A percentile compares a stretch with the other conserved stretches of the same genome.
Evolutionary conservation across 2,329 filamentous ascomycete genomes (phyloP).

Genomic region (Paradendryphiella salina): DNA sequence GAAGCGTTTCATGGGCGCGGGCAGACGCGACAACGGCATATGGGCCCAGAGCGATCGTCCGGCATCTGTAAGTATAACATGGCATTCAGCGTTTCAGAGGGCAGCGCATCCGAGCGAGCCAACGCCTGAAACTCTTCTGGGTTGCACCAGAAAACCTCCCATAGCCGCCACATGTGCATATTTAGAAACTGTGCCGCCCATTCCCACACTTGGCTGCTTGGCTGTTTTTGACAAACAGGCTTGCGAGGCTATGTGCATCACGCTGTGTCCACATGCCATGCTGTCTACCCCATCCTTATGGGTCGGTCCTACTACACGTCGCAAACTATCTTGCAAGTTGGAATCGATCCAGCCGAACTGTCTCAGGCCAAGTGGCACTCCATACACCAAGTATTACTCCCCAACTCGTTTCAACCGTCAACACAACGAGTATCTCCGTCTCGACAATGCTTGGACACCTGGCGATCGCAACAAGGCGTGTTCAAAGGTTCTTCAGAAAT

Average conservation of each 20-base stretch:
- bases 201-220: neutral
- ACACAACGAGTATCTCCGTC: conserved; percentile 4
- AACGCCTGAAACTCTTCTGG: conserved; percentile 35
- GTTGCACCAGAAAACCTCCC: conserved; percentile 27
- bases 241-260: neutral
- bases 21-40: conserved; percentile 20
- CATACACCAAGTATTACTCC: conserved; percentile 1
- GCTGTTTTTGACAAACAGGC: conserved; percentile 1
- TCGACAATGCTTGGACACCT: neutral
- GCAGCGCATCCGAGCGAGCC: conserved; percentile 22
- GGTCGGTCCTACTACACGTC: neutral
- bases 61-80: conserved; percentile 18
- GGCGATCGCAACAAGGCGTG: neutral
- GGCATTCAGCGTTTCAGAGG: conserved; percentile 37
- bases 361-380: conserved; percentile 4
- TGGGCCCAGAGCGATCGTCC: conserved; percentile 7
- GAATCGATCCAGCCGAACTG: neutral
- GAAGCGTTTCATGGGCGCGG: conserved; percentile 22
- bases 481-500: conserved; percentile 3
- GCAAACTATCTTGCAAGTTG: neutral
- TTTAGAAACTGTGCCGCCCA: conserved; percentile 6
- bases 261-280: conserved; percentile 6
- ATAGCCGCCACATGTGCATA: conserved; percentile 20
- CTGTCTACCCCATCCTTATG: neutral
- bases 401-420: conserved; percentile 11